Conservation (phyloP, 768 basidiomycete species). For the Tricholoma hemisulphureum region DNA sequence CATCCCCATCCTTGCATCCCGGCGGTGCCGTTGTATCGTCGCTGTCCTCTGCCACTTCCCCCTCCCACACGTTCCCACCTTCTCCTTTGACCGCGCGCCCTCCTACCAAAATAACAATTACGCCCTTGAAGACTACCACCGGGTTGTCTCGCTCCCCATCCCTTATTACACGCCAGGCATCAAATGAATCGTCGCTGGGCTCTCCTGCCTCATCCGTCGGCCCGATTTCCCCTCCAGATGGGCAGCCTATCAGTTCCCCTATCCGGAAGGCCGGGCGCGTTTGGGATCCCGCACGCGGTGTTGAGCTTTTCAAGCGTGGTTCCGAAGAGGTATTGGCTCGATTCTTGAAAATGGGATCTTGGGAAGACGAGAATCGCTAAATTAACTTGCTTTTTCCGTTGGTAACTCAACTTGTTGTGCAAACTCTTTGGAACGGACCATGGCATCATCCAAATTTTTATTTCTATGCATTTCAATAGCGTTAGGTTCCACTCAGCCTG, state of each 20-base stretch:
- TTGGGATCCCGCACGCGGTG: slow-evolving; percentile 84
- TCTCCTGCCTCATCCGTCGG: slow-evolving; percentile 58
- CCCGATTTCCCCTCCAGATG: slow-evolving; percentile 50
- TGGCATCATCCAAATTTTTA: neutral
- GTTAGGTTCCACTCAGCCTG: neutral
- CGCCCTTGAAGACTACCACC: slow-evolving; percentile 13
- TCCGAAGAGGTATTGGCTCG: slow-evolving; percentile 85
- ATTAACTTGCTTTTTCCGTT: neutral
- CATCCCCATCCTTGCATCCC: slow-evolving; percentile 8
- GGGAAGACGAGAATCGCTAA: slow-evolving; percentile 50
- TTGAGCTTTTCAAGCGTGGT: slow-evolving; percentile 82
- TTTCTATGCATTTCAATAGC: neutral
- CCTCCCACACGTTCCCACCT: slow-evolving; percentile 5
- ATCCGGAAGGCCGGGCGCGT: slow-evolving; percentile 56
- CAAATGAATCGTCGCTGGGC: slow-evolving; percentile 49
- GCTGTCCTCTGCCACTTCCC: slow-evolving; percentile 11
- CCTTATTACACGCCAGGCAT: slow-evolving; percentile 39
- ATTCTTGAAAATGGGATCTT: slow-evolving; percentile 77
- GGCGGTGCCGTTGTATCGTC: slow-evolving; percentile 13
- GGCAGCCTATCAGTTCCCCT: slow-evolving; percentile 31
- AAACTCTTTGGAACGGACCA: neutral
- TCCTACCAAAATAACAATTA: slow-evolving; percentile 16
- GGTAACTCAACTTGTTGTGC: neutral
- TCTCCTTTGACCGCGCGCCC: slow-evolving; percentile 21
- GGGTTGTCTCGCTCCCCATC: slow-evolving; percentile 11